Percentiles rank a stretch among this genome's conserved stretches.
These are phyloP conservation scores for Xylaria acuta DNA, from an alignment of 495 filamentous ascomycete genomes.

Conservation along the genomic window DNA sequence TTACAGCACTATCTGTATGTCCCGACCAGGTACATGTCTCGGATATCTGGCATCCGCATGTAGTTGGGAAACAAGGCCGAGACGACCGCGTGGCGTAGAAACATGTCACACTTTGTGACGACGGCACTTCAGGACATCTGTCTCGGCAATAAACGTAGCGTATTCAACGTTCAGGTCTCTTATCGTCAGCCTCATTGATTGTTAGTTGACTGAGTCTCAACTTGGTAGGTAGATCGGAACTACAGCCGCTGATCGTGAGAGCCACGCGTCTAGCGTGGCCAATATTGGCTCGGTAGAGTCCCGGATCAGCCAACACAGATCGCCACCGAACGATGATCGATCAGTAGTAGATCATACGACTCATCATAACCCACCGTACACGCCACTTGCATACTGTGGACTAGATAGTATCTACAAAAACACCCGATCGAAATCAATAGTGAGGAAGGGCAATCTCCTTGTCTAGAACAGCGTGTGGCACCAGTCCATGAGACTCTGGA, in stretches of 20 bases:
- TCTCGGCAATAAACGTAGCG: neutral
- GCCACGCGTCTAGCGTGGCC: neutral
- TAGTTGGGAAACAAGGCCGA: neutral
- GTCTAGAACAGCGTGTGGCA: neutral
- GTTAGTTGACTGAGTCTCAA: neutral
- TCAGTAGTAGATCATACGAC: conserved; percentile 7
- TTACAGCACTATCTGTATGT: neutral
- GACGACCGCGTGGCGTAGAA: conserved; percentile 14
- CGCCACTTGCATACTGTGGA: neutral
- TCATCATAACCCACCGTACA: neutral
- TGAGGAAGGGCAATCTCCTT: neutral
- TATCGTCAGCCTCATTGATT: neutral
- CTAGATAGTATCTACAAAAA: neutral
- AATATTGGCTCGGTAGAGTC: neutral
- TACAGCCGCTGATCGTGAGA: neutral
- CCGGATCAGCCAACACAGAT: conserved; percentile 11
- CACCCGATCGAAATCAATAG: neutral
- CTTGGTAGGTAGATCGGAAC: neutral
- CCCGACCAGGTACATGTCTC: neutral
- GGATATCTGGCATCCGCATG: neutral
- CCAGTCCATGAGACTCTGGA: neutral
- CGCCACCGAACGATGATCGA: neutral
- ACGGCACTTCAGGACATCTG: neutral
- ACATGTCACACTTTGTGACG: neutral
- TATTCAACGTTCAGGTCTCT: neutral